Base-by-base conservation (phyloP, 306 rosid species). In the Prunus campanulata region DNA sequence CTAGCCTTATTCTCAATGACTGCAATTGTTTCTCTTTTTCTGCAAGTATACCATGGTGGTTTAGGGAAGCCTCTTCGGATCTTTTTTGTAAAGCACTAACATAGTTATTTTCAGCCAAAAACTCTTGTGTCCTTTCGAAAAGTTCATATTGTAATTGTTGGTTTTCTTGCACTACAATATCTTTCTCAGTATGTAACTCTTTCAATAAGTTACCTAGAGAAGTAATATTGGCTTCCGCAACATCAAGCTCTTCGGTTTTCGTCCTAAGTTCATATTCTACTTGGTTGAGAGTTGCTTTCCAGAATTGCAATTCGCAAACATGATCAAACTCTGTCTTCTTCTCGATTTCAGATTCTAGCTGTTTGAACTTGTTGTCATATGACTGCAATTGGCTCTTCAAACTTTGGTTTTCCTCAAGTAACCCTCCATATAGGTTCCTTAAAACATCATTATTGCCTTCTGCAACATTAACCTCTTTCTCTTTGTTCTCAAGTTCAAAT, bases 351-450 rank as follows among this genome's bases (percentile, higher is more conserved):
- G 27, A 13, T 60, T 60, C 39, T 12, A 11, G 32, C 0, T 60
- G 14, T 60, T 25, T 25, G 14, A 60, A 16, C 15, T 48, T 60
- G 65, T 7, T 3, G 65, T 11, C 3, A 4, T 29, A 63, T 16
- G 20, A 18, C 13, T 30, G 68, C 68, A 63, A 63, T 22, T 35
- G 9, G 3, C 68, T 27, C 46, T 15, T 12, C 11, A 63, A 63
- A 2, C 20, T 63, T 63, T 4, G 2, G 19, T 63, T 63, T 18
- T 63, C 18, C 44, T 63, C 22, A 19, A 93, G 91, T 72, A 93
- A 87, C 19, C 93, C 97, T 79, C 88, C 96, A 22, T 95, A 87
- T 77, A 91, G 97, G 81, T 91, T 93, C 70, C 91, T 87, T 69
- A 93, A 79, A 22, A 92, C 93, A 74, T 72, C 76, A 54, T 80